Evolutionary conservation across 139 green algal genomes (phyloP), one percentile per base, ranked within the genome.

Genomic region (Nannochloris sp.): DNA sequence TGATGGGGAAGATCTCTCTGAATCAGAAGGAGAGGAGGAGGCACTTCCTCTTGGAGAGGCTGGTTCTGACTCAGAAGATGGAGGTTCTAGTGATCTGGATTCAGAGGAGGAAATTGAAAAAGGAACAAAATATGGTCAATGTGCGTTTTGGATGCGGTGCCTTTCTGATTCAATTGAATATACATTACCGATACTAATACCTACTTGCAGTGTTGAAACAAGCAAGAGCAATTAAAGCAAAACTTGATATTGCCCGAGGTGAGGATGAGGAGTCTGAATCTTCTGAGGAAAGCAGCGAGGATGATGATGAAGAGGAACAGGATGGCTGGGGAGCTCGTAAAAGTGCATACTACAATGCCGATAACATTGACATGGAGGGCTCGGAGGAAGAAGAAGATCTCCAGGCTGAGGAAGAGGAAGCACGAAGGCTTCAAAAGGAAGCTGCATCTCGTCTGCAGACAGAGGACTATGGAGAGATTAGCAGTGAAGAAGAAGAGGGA

Each of bases 311-410:
- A 6, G 80, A 70, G 51, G 62, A 64, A 64, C 59, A 24, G 64
- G 70, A 10, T 19, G 29, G 44, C 2, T 90, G 87, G 83, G 85
- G 87, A 18, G 71, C 75, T 16, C 84, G 73, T 57, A 91, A 91
- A 66, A 48, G 66, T 5, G 70, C 71, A 10, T 93, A 92, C 73
- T 94, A 96, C 55, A 78, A 80, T 43, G 84, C 75, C 11, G 75
- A 81, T 61, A 49, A 70, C 23, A 40, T 55, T 3, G 72, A 75
- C 15, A 53, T 78, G 34, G 74, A 86, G 34, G 60, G 57, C 9
- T 68, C 72, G 1, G 84, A 91, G 29, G 87, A 88, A 34, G 87
- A 93, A 62, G 87, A 91, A 29, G 80, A 72, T 3, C 24, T 75
- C 15, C 29, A 61, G 27, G 83, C 86, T 48, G 81, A 93, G 63